A percentile compares a stretch with the other conserved stretches of the same genome.
Evolutionary conservation across 345 rosid species (phyloP).

Genomic region (Citrus medica): DNA sequence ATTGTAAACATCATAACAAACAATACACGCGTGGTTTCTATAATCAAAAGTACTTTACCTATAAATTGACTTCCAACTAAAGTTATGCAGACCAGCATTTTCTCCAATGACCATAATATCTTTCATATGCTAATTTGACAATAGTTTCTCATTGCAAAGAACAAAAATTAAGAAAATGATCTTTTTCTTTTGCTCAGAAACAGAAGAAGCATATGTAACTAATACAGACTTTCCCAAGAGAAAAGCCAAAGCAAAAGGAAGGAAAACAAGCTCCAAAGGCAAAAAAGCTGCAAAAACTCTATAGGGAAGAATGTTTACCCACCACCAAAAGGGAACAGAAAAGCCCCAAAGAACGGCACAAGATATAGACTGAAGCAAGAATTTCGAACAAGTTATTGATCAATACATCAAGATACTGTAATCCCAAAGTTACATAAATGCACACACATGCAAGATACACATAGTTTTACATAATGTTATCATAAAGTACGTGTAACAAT

Average conservation of each 20-base stretch:
- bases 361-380: not conserved
- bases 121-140: not conserved
- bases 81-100: not conserved
- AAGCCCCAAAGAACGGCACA: not conserved
- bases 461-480: not conserved
- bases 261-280: not conserved
- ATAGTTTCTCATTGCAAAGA: not conserved
- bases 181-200: not conserved
- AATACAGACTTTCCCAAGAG: not conserved
- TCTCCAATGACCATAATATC: not conserved
- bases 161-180: not conserved
- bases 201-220: not conserved
- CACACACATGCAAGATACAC: not conserved
- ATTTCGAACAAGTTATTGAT: not conserved
- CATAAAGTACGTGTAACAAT: not conserved
- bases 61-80: not conserved
- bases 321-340: not conserved
- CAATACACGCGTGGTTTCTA: not conserved
- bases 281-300: not conserved
- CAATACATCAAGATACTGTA: not conserved
- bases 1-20: not conserved
- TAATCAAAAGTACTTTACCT: not conserved
- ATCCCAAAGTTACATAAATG: not conserved
- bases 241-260: too few species aligned
- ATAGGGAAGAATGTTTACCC: not conserved